phyloP scores from a whole-genome alignment of 768 basidiomycete genomes.

The Mycena galopus region DNA sequence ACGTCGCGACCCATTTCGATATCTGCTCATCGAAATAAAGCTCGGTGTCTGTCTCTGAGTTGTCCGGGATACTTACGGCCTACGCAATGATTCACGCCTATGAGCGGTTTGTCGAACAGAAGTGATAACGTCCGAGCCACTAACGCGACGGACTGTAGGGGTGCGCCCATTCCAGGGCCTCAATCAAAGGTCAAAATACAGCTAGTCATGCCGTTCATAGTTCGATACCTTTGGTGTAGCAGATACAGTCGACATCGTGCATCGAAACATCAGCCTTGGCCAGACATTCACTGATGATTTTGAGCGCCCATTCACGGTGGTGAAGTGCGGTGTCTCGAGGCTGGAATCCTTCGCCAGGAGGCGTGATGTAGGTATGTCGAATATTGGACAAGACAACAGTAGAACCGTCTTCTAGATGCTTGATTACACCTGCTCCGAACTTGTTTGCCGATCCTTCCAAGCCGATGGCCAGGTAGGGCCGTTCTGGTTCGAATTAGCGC shows the following conservation, averaged over 20 bases:
- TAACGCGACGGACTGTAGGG: conserved; percentile 93
- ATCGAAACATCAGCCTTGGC: conserved; percentile 76
- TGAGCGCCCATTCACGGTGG: conserved; percentile 92
- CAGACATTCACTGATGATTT: conserved; percentile 84
- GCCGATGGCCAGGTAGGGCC: conserved; percentile 88
- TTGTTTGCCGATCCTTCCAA: conserved; percentile 99
- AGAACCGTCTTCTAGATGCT: conserved; percentile 80
- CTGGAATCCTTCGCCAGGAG: conserved; percentile 97
- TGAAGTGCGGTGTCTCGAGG: conserved; percentile 96
- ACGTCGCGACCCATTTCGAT: conserved; percentile 99
- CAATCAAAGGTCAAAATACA: conserved; percentile 5
- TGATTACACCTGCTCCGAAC: conserved; percentile 93
- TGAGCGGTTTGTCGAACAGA: conserved; percentile 89
- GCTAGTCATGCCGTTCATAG: background rate
- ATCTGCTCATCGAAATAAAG: conserved; percentile 62
- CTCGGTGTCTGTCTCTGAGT: background rate
- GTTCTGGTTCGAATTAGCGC: conserved; percentile 54
- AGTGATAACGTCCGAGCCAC: conserved; percentile 93
- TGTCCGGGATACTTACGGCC: conserved; percentile 76
- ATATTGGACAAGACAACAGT: conserved; percentile 90
- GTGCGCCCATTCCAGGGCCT: conserved; percentile 99
- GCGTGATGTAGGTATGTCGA: conserved; percentile 98
- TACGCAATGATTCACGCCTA: conserved; percentile 99
- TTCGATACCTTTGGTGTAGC: conserved; percentile 90
- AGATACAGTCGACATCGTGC: conserved; percentile 92